A percentile compares a stretch with the other conserved stretches of the same genome.
These are phyloP conservation scores for Sicyos baderoa DNA, from an alignment of 306 rosid species.

Conservation along the genomic window DNA sequence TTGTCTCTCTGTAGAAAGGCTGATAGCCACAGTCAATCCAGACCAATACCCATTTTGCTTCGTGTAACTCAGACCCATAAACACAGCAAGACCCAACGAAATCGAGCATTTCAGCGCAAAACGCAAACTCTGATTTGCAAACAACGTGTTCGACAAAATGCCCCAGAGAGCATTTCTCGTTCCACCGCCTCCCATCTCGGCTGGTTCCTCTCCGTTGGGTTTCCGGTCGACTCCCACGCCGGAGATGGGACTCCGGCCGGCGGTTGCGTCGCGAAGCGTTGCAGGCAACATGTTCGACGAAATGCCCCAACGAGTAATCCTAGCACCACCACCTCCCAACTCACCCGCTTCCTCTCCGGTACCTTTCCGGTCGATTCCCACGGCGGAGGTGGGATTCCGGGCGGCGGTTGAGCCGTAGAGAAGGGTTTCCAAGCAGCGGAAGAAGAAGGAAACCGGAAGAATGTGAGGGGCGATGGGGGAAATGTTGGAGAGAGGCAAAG, in stretches of 20 bases:
- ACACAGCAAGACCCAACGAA: conserved; percentile 57
- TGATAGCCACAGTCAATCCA: conserved; percentile 60
- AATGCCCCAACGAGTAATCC: no score
- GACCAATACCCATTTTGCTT: conserved; percentile 60
- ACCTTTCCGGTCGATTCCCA: not conserved
- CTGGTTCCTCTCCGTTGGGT: not conserved
- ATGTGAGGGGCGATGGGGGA: conserved; percentile 27
- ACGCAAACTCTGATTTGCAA: conserved; percentile 29
- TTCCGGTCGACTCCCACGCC: conserved; percentile 12
- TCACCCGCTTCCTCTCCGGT: no score
- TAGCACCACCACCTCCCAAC: no score
- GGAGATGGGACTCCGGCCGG: conserved; percentile 19
- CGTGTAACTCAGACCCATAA: conserved; percentile 49
- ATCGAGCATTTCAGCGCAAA: conserved; percentile 71
- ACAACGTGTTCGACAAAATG: conserved; percentile 24
- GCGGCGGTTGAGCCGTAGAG: conserved; percentile 26
- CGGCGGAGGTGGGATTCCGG: conserved; percentile 14
- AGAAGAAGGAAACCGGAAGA: conserved; percentile 49
- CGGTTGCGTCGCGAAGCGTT: conserved; percentile 23
- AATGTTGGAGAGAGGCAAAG: conserved; percentile 24
- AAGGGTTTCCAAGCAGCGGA: conserved; percentile 52
- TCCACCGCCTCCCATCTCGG: not conserved
- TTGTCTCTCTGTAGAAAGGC: conserved; percentile 47
- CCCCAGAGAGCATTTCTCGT: not conserved
- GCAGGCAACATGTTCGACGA: no score